A percentile compares a stretch with the other conserved stretches of the same genome.
phyloP scores from a whole-genome alignment of 192 early-diverging fungal species.

The Coemansia sp. region DNA sequence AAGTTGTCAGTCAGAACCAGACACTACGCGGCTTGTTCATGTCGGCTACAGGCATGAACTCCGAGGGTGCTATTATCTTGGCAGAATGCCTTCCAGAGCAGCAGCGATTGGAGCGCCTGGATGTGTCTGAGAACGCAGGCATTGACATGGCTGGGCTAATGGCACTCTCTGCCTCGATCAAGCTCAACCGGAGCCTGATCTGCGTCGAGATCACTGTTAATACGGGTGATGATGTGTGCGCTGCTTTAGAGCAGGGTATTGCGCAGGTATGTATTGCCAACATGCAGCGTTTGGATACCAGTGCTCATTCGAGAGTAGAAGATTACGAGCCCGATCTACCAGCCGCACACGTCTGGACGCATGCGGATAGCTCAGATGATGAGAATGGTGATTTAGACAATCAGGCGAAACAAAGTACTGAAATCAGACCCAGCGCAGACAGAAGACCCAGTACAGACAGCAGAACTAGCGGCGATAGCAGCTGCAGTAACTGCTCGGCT shows the following conservation, averaged over 20 bases:
- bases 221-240: conserved; percentile 54
- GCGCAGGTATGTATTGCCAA: conserved; percentile 54
- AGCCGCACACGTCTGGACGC: conserved; percentile 26
- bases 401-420: not conserved
- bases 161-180: conserved; percentile 78
- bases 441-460: not conserved
- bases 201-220: conserved; percentile 67
- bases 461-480: not conserved
- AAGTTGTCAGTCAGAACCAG: conserved; percentile 61
- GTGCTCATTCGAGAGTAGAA: conserved; percentile 15
- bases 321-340: conserved; percentile 32
- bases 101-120: conserved; percentile 63
- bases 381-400: not conserved
- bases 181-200: conserved; percentile 72
- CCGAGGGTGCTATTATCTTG: conserved; percentile 76
- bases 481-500: not conserved
- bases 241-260: conserved; percentile 54
- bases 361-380: conserved; percentile 31
- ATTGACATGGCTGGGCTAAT: conserved; percentile 80
- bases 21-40: conserved; percentile 63
- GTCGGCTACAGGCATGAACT: conserved; percentile 61
- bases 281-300: conserved; percentile 48
- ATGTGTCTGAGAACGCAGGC: conserved; percentile 71
- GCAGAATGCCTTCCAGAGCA: conserved; percentile 82
- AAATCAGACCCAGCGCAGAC: not conserved